phyloP scores from a whole-genome alignment of 2,329 filamentous ascomycete species.

The Arthroderma sp. region DNA sequence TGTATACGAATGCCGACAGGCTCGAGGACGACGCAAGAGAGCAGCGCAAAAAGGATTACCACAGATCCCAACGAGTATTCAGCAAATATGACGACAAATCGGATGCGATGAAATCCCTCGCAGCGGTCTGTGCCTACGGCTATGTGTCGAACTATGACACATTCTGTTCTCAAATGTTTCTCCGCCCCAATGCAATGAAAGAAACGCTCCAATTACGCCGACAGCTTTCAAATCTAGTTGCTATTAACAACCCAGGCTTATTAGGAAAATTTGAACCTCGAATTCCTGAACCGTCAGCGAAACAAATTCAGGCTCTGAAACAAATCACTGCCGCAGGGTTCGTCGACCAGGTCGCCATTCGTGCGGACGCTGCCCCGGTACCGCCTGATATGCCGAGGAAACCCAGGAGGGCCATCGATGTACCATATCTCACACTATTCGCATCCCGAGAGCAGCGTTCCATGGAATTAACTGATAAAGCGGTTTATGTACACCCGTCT shows the following conservation, averaged over 20 bases:
- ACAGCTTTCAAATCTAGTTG: slow-evolving; percentile 72
- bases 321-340: slow-evolving; percentile 88
- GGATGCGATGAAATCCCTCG: slow-evolving; percentile 81
- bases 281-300: slow-evolving; percentile 49
- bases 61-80: slow-evolving; percentile 64
- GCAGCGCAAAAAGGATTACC: slow-evolving; percentile 50
- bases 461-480: slow-evolving; percentile 42
- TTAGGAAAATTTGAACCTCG: slow-evolving; percentile 29
- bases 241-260: slow-evolving; percentile 51
- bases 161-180: slow-evolving; percentile 74
- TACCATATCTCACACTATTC: slow-evolving; percentile 78
- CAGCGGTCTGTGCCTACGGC: slow-evolving; percentile 76
- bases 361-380: slow-evolving; percentile 68
- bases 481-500: slow-evolving; percentile 77
- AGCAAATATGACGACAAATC: slow-evolving; percentile 67
- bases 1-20: slow-evolving; percentile 52
- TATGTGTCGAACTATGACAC: slow-evolving; percentile 51
- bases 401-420: slow-evolving; percentile 75
- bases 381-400: slow-evolving; percentile 55
- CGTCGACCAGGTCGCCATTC: slow-evolving; percentile 85
- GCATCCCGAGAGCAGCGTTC: slow-evolving; percentile 41
- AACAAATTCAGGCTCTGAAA: slow-evolving; percentile 66
- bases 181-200: slow-evolving; percentile 73
- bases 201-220: slow-evolving; percentile 72
- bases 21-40: slow-evolving; percentile 58